A percentile compares a stretch with the other conserved stretches of the same genome.
These are phyloP conservation scores for Deinandra increscens DNA, from an alignment of 129 eudicot species.

Conservation along the genomic window DNA sequence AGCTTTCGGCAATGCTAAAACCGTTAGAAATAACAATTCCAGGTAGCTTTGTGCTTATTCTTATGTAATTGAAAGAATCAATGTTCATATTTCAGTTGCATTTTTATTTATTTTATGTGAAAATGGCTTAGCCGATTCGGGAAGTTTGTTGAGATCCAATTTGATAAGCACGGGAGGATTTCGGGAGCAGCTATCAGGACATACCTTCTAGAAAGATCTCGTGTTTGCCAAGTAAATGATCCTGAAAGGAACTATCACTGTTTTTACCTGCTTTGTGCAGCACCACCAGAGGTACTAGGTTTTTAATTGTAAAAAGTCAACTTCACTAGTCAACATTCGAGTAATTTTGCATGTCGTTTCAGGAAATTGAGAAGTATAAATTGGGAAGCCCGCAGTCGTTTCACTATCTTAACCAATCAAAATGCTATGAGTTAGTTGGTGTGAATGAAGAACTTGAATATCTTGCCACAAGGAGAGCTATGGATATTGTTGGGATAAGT, in stretches of 20 bases:
- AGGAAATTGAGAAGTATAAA: conserved; percentile 92
- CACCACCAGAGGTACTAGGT: conserved; percentile 79
- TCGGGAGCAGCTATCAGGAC: conserved; percentile 99
- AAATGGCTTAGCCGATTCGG: conserved; percentile 81
- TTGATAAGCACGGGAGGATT: conserved; percentile 95
- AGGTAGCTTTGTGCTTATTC: conserved; percentile 42
- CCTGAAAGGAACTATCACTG: conserved; percentile 98
- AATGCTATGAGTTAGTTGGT: conserved; percentile 88
- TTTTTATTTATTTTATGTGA: conserved; percentile 11
- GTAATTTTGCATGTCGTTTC: conserved; percentile 27
- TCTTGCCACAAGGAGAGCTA: conserved; percentile 95
- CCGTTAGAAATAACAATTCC: conserved; percentile 99
- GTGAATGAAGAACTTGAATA: conserved; percentile 81
- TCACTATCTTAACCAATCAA: conserved; percentile 97
- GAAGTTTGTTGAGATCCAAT: conserved; percentile 98
- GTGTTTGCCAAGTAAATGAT: conserved; percentile 92
- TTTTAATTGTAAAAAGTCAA: background rate
- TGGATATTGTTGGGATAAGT: conserved; percentile 97
- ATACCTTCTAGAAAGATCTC: conserved; percentile 95
- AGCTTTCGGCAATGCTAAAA: conserved; percentile 99
- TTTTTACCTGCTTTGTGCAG: conserved; percentile 97
- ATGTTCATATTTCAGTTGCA: conserved; percentile 10
- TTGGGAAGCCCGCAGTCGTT: conserved; percentile 78
- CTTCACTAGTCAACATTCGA: conserved; percentile 15
- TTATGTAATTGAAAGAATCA: background rate